phyloP scores from a whole-genome alignment of 345 rosid genomes.

The Iberis pinnata region DNA sequence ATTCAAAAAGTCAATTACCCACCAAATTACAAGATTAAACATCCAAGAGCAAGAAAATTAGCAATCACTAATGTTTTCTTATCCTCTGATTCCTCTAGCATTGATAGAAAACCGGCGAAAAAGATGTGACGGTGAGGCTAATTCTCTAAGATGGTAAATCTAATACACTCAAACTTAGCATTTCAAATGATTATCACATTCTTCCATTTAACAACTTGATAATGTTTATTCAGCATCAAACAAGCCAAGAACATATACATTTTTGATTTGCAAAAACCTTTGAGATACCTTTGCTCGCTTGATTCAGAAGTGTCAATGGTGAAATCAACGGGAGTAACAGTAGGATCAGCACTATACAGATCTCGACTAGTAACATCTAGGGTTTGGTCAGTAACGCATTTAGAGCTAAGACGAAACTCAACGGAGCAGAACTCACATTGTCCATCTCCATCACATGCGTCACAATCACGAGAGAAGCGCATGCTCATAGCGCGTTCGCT shows the following conservation, averaged over 20 bases:
- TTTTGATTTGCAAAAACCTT: too few species aligned
- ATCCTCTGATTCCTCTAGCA: too few species aligned
- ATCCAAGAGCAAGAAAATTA: neutral
- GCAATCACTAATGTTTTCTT: neutral
- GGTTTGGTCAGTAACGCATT: conserved; percentile 76
- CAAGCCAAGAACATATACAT: too few species aligned
- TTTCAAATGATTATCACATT: neutral
- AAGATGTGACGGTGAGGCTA: too few species aligned
- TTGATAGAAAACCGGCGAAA: neutral
- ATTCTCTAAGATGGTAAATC: neutral
- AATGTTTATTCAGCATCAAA: neutral
- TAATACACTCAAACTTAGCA: neutral
- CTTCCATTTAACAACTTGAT: neutral
- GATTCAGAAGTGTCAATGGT: conserved; percentile 41
- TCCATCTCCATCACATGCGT: conserved; percentile 93
- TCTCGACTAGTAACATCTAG: conserved; percentile 87
- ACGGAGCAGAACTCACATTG: conserved; percentile 97
- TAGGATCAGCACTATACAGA: conserved; percentile 69
- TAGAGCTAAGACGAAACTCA: conserved; percentile 74
- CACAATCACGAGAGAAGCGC: conserved; percentile 95
- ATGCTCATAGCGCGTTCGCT: conserved; percentile 85
- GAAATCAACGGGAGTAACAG: conserved; percentile 81
- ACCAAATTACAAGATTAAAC: neutral
- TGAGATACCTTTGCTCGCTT: conserved; percentile 58
- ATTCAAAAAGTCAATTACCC: too few species aligned